Percentiles rank a stretch among this genome's conserved stretches.
These are phyloP conservation scores for Margaritispora aquatica DNA, from an alignment of 495 filamentous ascomycete species.

Conservation along the genomic window DNA sequence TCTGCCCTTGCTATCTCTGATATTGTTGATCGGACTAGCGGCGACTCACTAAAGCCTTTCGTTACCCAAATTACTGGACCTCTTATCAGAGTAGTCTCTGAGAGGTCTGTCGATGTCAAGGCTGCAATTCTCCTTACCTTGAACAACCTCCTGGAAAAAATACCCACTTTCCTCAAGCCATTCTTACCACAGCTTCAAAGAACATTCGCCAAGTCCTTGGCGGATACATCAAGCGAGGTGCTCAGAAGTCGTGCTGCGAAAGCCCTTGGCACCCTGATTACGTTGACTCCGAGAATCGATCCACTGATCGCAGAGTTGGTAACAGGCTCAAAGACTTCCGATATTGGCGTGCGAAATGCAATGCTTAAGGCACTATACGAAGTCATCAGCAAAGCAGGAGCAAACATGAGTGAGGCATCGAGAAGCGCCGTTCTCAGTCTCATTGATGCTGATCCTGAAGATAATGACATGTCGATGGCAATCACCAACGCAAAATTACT, in stretches of 20 bases:
- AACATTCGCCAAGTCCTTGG: constrained; percentile 92
- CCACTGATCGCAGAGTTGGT: constrained; percentile 82
- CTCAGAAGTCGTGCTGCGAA: constrained; percentile 87
- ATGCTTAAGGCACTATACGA: constrained; percentile 98
- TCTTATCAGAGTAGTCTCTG: constrained; percentile 93
- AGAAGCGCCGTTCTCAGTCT: constrained; percentile 72
- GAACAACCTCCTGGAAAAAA: constrained; percentile 94
- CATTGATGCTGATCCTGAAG: constrained; percentile 78
- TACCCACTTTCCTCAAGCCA: constrained; percentile 89
- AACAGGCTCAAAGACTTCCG: constrained; percentile 83
- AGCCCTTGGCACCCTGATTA: constrained; percentile 92
- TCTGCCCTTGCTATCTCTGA: constrained; percentile 92
- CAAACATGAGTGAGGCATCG: constrained; percentile 89
- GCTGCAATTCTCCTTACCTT: constrained; percentile 89
- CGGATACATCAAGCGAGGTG: constrained; percentile 86
- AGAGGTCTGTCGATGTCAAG: constrained; percentile 91
- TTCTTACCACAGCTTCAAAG: constrained; percentile 95
- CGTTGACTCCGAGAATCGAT: constrained; percentile 91
- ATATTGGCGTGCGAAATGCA: constrained; percentile 83
- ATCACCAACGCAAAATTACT: constrained; percentile 87
- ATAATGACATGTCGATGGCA: constrained; percentile 65
- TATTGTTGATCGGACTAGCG: constrained; percentile 82
- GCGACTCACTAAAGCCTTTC: constrained; percentile 80
- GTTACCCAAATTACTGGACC: constrained; percentile 97
- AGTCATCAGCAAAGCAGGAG: constrained; percentile 88